Evolutionary conservation across 305 asterid genomes (phyloP).

Genomic region (Fraxinus nigra): DNA sequence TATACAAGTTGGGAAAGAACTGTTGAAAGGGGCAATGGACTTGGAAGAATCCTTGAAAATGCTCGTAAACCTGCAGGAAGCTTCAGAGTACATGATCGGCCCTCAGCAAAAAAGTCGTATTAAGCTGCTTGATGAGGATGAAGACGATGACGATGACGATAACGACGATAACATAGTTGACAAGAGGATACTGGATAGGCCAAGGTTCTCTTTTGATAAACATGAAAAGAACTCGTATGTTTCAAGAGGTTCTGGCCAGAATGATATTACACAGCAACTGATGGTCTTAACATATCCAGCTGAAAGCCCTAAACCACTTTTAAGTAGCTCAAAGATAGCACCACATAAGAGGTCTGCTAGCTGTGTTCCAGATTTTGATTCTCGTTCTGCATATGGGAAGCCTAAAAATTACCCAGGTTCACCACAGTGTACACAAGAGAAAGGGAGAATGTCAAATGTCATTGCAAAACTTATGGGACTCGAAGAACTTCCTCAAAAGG

Average conservation of each 20-base stretch:
- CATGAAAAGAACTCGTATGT: constrained; percentile 32
- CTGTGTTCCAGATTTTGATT: constrained; percentile 46
- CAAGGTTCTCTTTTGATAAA: constrained; percentile 76
- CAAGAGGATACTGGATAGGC: constrained; percentile 58
- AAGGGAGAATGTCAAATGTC: constrained; percentile 73
- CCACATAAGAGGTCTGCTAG: constrained; percentile 51
- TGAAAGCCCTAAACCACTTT: constrained; percentile 23
- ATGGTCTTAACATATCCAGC: constrained; percentile 35
- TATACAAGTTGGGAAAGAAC: constrained; percentile 57
- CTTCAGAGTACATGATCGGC: constrained; percentile 34
- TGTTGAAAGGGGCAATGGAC: constrained; percentile 70
- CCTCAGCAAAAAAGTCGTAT: constrained; percentile 44
- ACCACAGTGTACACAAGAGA: constrained; percentile 39
- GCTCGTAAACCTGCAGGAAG: constrained; percentile 65
- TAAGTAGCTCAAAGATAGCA: constrained; percentile 26
- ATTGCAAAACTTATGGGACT: constrained; percentile 93
- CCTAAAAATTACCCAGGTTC: constrained; percentile 31
- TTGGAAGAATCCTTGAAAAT: constrained; percentile 71
- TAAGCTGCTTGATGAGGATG: constrained; percentile 60
- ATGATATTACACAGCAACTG: constrained; percentile 25
- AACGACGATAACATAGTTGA: constrained; percentile 38
- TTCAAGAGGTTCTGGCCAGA: constrained; percentile 20
- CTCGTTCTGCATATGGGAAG: constrained; percentile 19
- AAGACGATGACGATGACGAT: constrained; percentile 56
- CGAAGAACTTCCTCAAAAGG: constrained; percentile 53